Conservation (phyloP, 768 basidiomycete genomes). For the Pulveroboletus ravenelii region DNA sequence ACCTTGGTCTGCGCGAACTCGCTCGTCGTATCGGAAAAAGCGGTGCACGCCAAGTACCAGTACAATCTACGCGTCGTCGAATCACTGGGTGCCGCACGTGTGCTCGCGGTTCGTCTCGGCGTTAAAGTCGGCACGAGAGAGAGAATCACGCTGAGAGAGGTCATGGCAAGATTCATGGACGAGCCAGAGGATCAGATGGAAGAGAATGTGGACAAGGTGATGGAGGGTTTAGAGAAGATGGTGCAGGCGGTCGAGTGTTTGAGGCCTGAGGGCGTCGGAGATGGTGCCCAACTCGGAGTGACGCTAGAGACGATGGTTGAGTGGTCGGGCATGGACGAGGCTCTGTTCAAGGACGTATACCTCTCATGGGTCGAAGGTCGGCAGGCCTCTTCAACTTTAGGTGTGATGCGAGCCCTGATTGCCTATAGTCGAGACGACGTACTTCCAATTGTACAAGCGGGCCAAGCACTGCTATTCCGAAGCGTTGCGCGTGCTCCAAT, state of each 20-base stretch:
- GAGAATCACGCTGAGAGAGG: conserved; percentile 62
- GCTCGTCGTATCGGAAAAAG: conserved; percentile 77
- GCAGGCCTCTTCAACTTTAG: conserved; percentile 16
- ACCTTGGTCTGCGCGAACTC: conserved; percentile 40
- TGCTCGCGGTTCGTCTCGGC: conserved; percentile 60
- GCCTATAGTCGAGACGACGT: conserved; percentile 57
- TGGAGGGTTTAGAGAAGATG: conserved; percentile 44
- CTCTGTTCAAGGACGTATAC: conserved; percentile 61
- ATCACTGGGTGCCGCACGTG: conserved; percentile 72
- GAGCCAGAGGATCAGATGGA: conserved; percentile 39
- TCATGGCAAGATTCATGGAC: conserved; percentile 53
- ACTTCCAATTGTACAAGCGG: conserved; percentile 81
- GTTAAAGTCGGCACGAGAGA: conserved; percentile 35
- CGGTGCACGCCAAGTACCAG: conserved; percentile 63
- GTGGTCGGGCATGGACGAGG: conserved; percentile 52
- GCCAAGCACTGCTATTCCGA: conserved; percentile 79
- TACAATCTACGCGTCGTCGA: conserved; percentile 95
- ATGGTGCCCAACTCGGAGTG: conserved; percentile 52
- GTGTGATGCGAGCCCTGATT: neutral
- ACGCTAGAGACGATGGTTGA: conserved; percentile 72
- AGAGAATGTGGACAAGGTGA: conserved; percentile 41
- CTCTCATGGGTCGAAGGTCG: conserved; percentile 76
- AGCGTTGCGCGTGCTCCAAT: conserved; percentile 74
- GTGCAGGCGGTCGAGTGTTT: conserved; percentile 48
- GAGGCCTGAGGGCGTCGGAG: conserved; percentile 36